Evolutionary conservation across 2,329 filamentous ascomycete species (phyloP), one percentile per base, ranked within the genome.

Genomic region (Pseudocercospora pini-densiflorae): DNA sequence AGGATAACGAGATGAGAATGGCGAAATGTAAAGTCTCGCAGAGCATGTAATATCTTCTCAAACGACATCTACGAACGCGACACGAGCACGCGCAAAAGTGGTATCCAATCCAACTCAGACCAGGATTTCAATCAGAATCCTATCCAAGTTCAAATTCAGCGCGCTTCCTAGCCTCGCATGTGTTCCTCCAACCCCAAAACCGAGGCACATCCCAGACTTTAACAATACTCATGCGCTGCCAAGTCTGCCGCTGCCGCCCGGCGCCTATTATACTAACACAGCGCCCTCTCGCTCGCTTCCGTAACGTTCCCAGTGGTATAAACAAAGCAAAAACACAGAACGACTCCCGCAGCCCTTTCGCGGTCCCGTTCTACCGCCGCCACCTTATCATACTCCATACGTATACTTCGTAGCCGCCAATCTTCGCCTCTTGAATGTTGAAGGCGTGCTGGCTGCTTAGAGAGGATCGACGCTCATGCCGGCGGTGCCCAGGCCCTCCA

Each of bases 401-500:
- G 45, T 64, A 62, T 61, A 60, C 40, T 62, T 64, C 63, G 54
- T 68, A 63, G 62, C 65, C 51, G 55, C 40, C 60, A 45, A 21
- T 47, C 7, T 36, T 29, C n/a, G 24, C 54, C 54, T 40, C 54
- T 31, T 57, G 16, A 9, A 58, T 40, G 54, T 5, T 40, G n/a
- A 58, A 31, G 29, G 14, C 27, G 6, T 23, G 19, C 8, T 49
- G 53, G 63, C 63, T 51, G 49, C 45, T 66, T 53, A 66, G 24
- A 66, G 58, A 6, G 59, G 45, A 29, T 67, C 55, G 29, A 66
- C 62, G 12, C 64, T 53, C 65, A 71, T 68, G 3, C 68, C 69
- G 19, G 51, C 57, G 47, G 65, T 59, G 7, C 65, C 67, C 54
- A 68, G 45, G 10, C 66, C 69, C 24, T 66, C 61, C 67, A 71